Evolutionary conservation across 2,329 filamentous ascomycete species (phyloP), one percentile per base, ranked within the genome.

Genomic region (Calonectria crousiana): DNA sequence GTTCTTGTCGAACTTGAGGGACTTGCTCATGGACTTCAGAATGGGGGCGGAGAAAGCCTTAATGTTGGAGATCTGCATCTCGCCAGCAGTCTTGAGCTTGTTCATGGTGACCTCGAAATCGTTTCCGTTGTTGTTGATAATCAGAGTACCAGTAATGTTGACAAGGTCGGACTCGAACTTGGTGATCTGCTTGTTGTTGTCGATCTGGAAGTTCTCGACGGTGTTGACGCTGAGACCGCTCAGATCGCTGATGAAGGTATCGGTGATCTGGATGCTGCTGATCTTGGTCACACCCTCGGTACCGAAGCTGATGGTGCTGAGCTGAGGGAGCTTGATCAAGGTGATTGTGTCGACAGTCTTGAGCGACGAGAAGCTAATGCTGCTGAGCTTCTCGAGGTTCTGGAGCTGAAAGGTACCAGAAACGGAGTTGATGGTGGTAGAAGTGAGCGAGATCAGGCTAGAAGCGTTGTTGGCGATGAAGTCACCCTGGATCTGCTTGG

Each of bases 141-240:
- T 92, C 68, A 98, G 88, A 60, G 89, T 85, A 71, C 90, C 89
- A 78, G 90, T 93, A 81, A 98, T 91, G 87, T 94, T 96, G 84
- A 90, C 90, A 73, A 98, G 90, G 83, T 94, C 91, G 85, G 95
- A 94, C 83, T 91, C 91, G 88, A 97, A 94, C 75, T 88, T 89
- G 83, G 90, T 91, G 80, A 99, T 90, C 83, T 93, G 93, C 75
- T 88, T 88, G 92, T 98, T 98, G 93, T 98, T 98, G 90, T 95
- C 93, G 86, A 99, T 93, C 84, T 94, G 89, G 84, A 99, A 91
- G 78, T 88, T 89, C 72, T 91, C 90, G 69, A 95, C 93, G n/a
- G 90, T 89, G 77, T 91, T 86, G 77, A 98, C 89, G 84, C 95
- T 94, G 84, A 99, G 94, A 82, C 95, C 95, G 78, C 93, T 89